Conservation (phyloP, 192 early-diverging fungal species). For the Paraglomus brasilianum region DNA sequence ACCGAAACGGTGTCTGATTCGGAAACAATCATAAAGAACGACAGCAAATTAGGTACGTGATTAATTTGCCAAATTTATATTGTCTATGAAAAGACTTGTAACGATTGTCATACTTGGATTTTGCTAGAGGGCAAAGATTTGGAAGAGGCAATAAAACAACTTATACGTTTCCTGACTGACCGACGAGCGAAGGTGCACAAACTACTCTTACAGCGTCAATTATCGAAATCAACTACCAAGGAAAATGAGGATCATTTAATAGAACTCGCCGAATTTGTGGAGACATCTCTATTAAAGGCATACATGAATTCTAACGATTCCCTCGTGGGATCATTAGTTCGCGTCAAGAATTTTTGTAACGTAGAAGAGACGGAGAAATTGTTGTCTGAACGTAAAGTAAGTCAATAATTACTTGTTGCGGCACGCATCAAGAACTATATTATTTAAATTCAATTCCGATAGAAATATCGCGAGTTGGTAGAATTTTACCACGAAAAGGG, state of each 20-base stretch:
- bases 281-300: conserved; percentile 87
- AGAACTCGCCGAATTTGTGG: conserved; percentile 67
- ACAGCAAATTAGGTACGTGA: neutral
- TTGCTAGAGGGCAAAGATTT: conserved; percentile 59
- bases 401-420: neutral
- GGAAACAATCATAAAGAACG: conserved; percentile 37
- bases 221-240: conserved; percentile 37
- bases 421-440: neutral
- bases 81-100: too few species aligned
- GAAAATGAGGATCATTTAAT: conserved; percentile 35
- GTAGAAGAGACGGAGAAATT: conserved; percentile 79
- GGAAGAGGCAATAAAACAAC: conserved; percentile 53
- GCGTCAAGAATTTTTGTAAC: conserved; percentile 87
- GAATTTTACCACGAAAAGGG: conserved; percentile 92
- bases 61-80: too few species aligned
- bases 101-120: too few species aligned
- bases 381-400: conserved; percentile 70
- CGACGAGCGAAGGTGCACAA: conserved; percentile 76
- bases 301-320: conserved; percentile 85
- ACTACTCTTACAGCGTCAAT: conserved; percentile 34
- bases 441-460: neutral
- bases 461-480: conserved; percentile 86
- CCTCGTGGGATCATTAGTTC: conserved; percentile 87
- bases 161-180: conserved; percentile 88
- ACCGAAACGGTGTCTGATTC: conserved; percentile 23